These are phyloP conservation scores for Juglanconis juglandina DNA, from an alignment of 2,329 filamentous ascomycete species.

Conservation along the genomic window DNA sequence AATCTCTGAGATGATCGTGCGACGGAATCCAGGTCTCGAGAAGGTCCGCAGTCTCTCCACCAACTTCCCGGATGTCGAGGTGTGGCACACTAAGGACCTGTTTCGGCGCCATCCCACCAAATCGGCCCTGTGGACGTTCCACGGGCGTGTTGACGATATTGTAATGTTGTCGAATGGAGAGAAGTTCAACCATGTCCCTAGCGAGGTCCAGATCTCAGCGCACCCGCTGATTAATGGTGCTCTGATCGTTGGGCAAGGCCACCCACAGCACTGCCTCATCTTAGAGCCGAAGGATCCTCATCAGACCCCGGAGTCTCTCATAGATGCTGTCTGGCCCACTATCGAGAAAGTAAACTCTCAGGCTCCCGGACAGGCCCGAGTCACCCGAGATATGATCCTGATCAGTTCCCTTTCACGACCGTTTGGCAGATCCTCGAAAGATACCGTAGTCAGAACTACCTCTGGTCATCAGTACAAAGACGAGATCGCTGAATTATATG, in stretches of 20 bases:
- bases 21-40: conserved; percentile 16
- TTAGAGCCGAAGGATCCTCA: conserved; percentile 3
- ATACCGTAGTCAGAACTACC: conserved; percentile 6
- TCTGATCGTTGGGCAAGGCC: conserved; percentile 6
- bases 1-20: conserved; percentile 21
- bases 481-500: not conserved
- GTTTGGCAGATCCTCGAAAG: conserved; percentile 8
- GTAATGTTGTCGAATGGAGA: conserved; percentile 7
- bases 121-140: conserved; percentile 4
- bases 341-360: conserved; percentile 9
- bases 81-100: conserved; percentile 38
- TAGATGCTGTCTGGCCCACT: conserved; percentile 10
- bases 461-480: not conserved
- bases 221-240: conserved; percentile 5
- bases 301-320: not conserved
- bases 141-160: conserved; percentile 11
- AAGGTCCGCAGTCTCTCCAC: conserved; percentile 15
- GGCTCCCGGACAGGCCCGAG: conserved; percentile 6
- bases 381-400: conserved; percentile 10
- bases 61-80: conserved; percentile 20
- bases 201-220: conserved; percentile 3
- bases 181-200: conserved; percentile 21
- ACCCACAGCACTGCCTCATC: conserved; percentile 2
- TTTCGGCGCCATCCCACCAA: conserved; percentile 32
- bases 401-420: not conserved